Evolutionary conservation across 495 filamentous ascomycete species (phyloP), one percentile per base, ranked within the genome.

Genomic region (Hyaloscypha hepaticicola): DNA sequence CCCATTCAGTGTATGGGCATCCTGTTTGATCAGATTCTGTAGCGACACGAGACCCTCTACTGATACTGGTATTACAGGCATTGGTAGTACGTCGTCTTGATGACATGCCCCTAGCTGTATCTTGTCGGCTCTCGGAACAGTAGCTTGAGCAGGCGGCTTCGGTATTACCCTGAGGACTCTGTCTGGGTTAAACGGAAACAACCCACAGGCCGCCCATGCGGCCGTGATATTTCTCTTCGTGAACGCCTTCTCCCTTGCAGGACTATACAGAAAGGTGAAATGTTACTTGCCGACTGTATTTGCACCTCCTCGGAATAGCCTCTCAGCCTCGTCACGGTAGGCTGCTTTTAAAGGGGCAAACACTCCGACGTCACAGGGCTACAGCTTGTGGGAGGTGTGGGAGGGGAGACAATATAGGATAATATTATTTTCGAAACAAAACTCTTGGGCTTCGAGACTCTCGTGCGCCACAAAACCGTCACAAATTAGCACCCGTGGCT

Each of bases 101-200:
- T 34, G 55, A 65, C 55, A 69, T 69, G 64, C 31, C 38, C 64
- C 62, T 51, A 66, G 68, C 61, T 33, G 45, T 60, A 64, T 49
- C 61, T 68, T 56, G 63, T 70, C 38, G 61, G 60, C 66, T 64
- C 63, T 58, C 38, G 61, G 64, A 68, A 68, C 27, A 26, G 57
- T 68, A 49, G 58, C 55, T 67, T 74, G 11, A 68, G 55, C 41
- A 34, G 65, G 58, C 25, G 71, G 68, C 63, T 66, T 70, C 61
- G 67, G 64, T 55, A 28, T 70, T 24, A 53, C 25, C 65, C 66
- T 66, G 33, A 77, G 74, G 2, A 75, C 72, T 63, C 70, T 72
- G 27, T 74, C 69, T 50, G 68, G 67, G 59, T 77, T 70, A 61
- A 74, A 74, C 28, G 68, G 72, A 55, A 75, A 72, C 55, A 77